These are phyloP conservation scores for Cytospora mali DNA, from an alignment of 2,329 filamentous ascomycete species.

Conservation along the genomic window DNA sequence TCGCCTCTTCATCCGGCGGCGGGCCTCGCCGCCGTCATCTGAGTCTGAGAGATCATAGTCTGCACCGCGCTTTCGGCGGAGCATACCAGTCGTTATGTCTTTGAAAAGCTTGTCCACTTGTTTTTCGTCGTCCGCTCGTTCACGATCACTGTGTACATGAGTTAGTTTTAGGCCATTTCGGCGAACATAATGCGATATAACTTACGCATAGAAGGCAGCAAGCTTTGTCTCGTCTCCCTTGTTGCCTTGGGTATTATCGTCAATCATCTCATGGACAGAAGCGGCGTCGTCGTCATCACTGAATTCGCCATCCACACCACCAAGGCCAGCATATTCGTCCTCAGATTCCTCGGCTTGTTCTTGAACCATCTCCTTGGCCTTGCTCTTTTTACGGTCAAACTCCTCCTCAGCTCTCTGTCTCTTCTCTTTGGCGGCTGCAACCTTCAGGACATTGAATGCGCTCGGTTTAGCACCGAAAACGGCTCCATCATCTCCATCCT, in stretches of 20 bases:
- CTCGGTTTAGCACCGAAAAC: conserved; percentile 38
- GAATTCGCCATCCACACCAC: conserved; percentile 86
- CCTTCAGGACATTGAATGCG: conserved; percentile 73
- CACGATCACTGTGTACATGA: conserved; percentile 63
- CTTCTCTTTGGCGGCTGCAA: conserved; percentile 60
- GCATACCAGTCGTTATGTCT: conserved; percentile 85
- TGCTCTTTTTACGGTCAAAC: conserved; percentile 85
- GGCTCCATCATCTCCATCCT: conserved; percentile 38
- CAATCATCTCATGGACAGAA: conserved; percentile 83
- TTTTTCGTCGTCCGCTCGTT: conserved; percentile 80
- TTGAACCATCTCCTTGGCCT: conserved; percentile 83
- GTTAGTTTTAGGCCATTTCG: neutral
- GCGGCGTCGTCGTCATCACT: conserved; percentile 73
- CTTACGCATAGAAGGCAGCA: conserved; percentile 87
- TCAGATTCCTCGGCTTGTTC: conserved; percentile 97
- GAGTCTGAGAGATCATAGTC: conserved; percentile 88
- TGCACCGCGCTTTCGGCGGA: conserved; percentile 80
- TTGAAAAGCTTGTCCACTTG: conserved; percentile 89
- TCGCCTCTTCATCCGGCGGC: conserved; percentile 77
- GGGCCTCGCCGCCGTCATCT: conserved; percentile 80
- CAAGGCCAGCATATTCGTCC: conserved; percentile 94
- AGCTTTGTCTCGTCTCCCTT: conserved; percentile 79
- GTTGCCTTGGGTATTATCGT: conserved; percentile 75
- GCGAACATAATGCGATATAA: conserved; percentile 36
- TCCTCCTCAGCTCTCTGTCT: conserved; percentile 49